Percentiles rank a stretch among this genome's conserved stretches.
Conservation (phyloP, 2,329 filamentous ascomycete genomes). For the Macrophomina tecta region DNA sequence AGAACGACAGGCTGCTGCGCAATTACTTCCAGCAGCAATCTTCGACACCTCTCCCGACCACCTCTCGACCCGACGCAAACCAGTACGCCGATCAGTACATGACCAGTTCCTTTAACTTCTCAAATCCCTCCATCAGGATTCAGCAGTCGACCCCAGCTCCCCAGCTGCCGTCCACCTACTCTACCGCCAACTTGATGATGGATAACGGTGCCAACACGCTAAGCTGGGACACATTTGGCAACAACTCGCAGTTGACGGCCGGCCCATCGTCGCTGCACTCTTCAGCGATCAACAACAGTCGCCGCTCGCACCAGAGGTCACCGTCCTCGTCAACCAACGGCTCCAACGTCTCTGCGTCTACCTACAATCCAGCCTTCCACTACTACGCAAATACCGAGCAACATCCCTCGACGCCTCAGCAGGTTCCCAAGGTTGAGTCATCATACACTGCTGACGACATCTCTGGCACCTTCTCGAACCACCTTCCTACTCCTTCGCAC, state of each 20-base stretch:
- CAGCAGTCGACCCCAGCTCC: conserved; percentile 49
- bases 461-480: conserved; percentile 55
- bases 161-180: conserved; percentile 38
- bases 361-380: conserved; percentile 37
- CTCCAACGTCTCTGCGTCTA: conserved; percentile 45
- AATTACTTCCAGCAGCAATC: conserved; percentile 19
- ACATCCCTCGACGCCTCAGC: conserved; percentile 47
- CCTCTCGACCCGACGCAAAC: conserved; percentile 13
- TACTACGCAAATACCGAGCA: conserved; percentile 53
- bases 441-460: conserved; percentile 42
- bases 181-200: conserved; percentile 39
- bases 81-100: conserved; percentile 26
- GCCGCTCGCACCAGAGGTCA: conserved; percentile 43
- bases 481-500: conserved; percentile 61
- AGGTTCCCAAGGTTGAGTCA: conserved; percentile 41
- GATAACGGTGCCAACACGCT: conserved; percentile 37
- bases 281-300: conserved; percentile 18
- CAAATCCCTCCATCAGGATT: conserved; percentile 47
- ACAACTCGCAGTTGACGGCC: conserved; percentile 37
- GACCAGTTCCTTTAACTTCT: conserved; percentile 36
- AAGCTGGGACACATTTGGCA: conserved; percentile 41
- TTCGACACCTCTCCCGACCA: neutral
- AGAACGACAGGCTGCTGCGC: conserved; percentile 15
- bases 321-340: conserved; percentile 48
- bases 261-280: conserved; percentile 7